Base-by-base conservation (phyloP, 2,329 filamentous ascomycete genomes). In the Xylariaceae sp. region DNA sequence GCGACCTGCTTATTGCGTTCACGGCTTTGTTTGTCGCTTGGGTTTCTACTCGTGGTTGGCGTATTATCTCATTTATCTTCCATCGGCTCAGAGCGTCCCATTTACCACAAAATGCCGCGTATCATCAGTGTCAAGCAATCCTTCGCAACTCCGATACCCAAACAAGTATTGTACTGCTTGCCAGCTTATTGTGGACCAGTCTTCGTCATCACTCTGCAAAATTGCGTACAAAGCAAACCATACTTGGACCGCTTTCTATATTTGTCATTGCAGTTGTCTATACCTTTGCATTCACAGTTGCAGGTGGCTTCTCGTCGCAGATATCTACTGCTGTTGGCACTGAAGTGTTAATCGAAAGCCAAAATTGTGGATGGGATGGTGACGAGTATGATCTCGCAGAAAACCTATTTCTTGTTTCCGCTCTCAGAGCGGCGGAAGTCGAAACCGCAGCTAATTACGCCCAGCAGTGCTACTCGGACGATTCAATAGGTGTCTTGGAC, bases 281-380 rank as follows among this genome's bases (percentile, higher is more conserved):
- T 12, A 39, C 42, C 11, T 5, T n/a, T 11, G 27, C 39, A 3
- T 54, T 54, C 11, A 12, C 43, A 19, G 18, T 30, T 35, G 52
- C 52, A 14, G 46, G 45, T 18, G 48, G 48, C 12, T 49, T 48
- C 1, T 54, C 52, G 18, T 54, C 52, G 1, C 48, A 44, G 11
- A 44, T 51, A 2, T 51, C 48, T 14, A 51, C 41, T 5, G 45
- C 48, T 1, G 22, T 49, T n/a, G 52, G 48, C 5, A 38, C 17
- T 14, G 52, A 54, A 11, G 52, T 51, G 6, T 11, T 54, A 7
- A 32, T 54, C 14, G 1, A 35, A 1, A 45, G 48, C 9, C 2
- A 11, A 1, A 40, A 47, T 30, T 54, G 48, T 14, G 52, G 45
- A 10, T n/a, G n/a, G n/a, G n/a, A n/a, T n/a, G n/a, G n/a, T n/a